These are phyloP conservation scores for Boletellus emodensis DNA, from an alignment of 768 basidiomycete species.

Conservation along the genomic window DNA sequence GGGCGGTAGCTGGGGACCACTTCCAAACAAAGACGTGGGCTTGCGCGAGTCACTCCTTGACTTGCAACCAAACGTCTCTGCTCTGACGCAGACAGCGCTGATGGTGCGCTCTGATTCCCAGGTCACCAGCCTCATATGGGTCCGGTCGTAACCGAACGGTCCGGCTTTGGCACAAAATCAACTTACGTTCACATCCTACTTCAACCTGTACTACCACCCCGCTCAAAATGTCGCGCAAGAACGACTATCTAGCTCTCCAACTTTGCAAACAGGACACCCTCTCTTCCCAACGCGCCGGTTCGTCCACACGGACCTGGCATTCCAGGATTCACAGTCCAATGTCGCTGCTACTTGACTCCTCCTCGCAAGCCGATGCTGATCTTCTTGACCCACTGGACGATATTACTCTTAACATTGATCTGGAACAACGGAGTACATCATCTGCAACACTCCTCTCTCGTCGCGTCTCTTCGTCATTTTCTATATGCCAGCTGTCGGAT, in stretches of 20 bases:
- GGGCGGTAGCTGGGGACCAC: neutral
- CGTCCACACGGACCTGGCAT: slow-evolving; percentile 5
- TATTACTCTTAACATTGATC: slow-evolving; percentile 10
- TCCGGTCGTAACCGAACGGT: slow-evolving; percentile 16
- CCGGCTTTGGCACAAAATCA: slow-evolving; percentile 17
- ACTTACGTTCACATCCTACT: slow-evolving; percentile 25
- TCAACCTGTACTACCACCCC: slow-evolving; percentile 23
- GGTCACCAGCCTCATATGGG: slow-evolving; percentile 10
- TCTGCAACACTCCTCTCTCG: slow-evolving; percentile 23
- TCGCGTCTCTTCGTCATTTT: slow-evolving; percentile 5
- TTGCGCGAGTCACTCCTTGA: too few species aligned
- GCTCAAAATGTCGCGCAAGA: slow-evolving; percentile 16
- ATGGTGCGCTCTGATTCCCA: slow-evolving; percentile 4
- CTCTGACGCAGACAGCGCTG: too few species aligned
- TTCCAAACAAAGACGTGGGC: too few species aligned
- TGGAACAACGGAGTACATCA: slow-evolving; percentile 18
- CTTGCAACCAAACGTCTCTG: too few species aligned
- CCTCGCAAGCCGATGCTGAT: neutral
- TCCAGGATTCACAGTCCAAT: slow-evolving; percentile 13
- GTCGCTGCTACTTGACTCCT: slow-evolving; percentile 2
- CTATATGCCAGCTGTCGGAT: neutral
- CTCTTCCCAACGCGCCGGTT: slow-evolving; percentile 2
- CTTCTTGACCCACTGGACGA: slow-evolving; percentile 10
- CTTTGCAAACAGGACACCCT: neutral
- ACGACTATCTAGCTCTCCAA: slow-evolving; percentile 8